These are phyloP conservation scores for Phaseolus coccineus DNA, from an alignment of 331 rosid genomes.

Conservation along the genomic window DNA sequence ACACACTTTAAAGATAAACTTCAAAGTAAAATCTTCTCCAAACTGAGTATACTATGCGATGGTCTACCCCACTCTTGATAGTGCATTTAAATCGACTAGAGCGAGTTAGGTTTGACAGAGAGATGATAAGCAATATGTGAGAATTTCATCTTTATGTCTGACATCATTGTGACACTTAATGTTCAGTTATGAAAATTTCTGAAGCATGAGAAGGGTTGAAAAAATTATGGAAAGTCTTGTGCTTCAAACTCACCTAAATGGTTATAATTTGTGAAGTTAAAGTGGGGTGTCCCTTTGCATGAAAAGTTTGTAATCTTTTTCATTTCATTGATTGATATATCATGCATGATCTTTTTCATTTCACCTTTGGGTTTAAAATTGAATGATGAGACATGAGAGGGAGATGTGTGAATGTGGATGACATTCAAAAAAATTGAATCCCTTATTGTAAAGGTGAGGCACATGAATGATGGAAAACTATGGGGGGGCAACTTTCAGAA, in stretches of 20 bases:
- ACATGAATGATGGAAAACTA: slow-evolving; percentile 44
- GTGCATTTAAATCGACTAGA: background rate
- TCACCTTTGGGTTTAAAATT: slow-evolving; percentile 64
- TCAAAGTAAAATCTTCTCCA: no score
- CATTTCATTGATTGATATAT: slow-evolving; percentile 80
- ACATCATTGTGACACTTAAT: slow-evolving; percentile 41
- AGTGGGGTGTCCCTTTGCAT: slow-evolving; percentile 54
- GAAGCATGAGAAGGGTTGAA: slow-evolving; percentile 31
- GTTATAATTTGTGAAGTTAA: slow-evolving; percentile 47
- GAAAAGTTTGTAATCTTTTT: slow-evolving; percentile 70
- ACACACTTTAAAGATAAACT: background rate
- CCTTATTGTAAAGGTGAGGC: slow-evolving; percentile 41
- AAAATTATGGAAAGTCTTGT: slow-evolving; percentile 30
- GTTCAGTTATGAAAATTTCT: slow-evolving; percentile 15
- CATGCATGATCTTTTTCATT: slow-evolving; percentile 82
- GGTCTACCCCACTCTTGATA: slow-evolving; percentile 3
- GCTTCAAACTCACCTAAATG: slow-evolving; percentile 49
- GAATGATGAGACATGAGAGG: slow-evolving; percentile 56
- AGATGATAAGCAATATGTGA: background rate
- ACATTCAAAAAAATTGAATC: slow-evolving; percentile 42
- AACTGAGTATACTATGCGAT: no score
- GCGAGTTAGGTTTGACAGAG: slow-evolving; percentile 13
- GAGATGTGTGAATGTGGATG: background rate
- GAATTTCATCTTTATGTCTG: slow-evolving; percentile 38
- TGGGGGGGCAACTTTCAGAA: slow-evolving; percentile 44